Evolutionary conservation across 257 asterid genomes (phyloP).

Genomic region (Solanum ossicruentum): DNA sequence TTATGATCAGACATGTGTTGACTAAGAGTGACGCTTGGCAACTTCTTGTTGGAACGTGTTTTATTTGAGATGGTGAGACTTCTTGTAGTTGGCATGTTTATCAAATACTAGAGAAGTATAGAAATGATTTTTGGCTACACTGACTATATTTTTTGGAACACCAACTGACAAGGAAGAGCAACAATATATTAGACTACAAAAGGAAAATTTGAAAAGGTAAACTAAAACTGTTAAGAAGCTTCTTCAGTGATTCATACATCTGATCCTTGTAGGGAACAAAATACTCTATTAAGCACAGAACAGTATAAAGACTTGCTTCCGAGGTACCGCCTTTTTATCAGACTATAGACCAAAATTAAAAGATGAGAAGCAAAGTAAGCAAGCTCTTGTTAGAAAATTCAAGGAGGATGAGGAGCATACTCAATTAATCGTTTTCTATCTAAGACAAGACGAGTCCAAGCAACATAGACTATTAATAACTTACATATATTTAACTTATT

Average conservation of each 20-base stretch:
- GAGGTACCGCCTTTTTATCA: too few species aligned
- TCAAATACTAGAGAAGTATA: neutral
- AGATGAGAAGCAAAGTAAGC: neutral
- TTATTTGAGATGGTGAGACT: too few species aligned
- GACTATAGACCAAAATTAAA: neutral
- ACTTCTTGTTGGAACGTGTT: too few species aligned
- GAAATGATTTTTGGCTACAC: neutral
- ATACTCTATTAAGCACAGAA: neutral
- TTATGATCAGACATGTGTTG: too few species aligned
- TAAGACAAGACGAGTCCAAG: neutral
- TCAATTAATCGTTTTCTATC: neutral
- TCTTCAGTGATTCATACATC: neutral
- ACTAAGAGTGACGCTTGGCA: too few species aligned
- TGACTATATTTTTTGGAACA: neutral
- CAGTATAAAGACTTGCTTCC: neutral
- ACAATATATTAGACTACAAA: neutral
- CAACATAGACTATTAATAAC: too few species aligned
- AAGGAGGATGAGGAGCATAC: neutral
- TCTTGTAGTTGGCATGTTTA: neutral
- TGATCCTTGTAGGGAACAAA: conserved; percentile 2
- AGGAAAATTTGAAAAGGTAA: too few species aligned
- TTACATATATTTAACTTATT: neutral
- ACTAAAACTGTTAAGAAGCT: too few species aligned
- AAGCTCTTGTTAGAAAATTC: neutral
- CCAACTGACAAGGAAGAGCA: neutral